phyloP scores from a whole-genome alignment of 1,284 basidiomycete species.

The Sphaerobolus stellatus region DNA sequence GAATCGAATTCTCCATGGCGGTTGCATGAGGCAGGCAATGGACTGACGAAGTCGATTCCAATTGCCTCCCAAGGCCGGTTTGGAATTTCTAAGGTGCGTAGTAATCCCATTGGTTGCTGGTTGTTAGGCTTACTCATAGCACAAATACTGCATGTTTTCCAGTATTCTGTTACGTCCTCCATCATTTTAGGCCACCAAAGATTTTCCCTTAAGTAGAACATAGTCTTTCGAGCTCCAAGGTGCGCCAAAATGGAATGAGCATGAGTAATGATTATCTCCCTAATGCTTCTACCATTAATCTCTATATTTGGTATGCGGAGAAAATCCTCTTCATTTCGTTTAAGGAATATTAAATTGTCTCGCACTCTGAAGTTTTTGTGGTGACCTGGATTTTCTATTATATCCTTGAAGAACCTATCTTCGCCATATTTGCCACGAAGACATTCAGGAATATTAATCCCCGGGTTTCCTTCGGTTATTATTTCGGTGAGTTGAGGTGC shows the following conservation, averaged over 20 bases:
- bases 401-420: constrained; percentile 12
- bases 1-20: constrained; percentile 29
- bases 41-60: constrained; percentile 45
- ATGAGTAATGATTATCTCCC: constrained; percentile 34
- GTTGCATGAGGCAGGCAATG: constrained; percentile 29
- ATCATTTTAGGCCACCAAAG: constrained; percentile 38
- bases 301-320: constrained; percentile 37
- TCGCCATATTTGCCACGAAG: constrained; percentile 4
- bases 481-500: neutral
- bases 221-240: constrained; percentile 32
- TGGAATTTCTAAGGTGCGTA: constrained; percentile 34
- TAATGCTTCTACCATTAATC: constrained; percentile 19
- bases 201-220: constrained; percentile 27
- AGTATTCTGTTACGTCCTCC: constrained; percentile 26
- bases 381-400: constrained; percentile 9
- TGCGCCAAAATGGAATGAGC: constrained; percentile 36
- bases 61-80: constrained; percentile 37
- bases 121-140: constrained; percentile 27
- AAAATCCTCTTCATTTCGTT: constrained; percentile 12
- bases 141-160: constrained; percentile 31
- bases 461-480: neutral
- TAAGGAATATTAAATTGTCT: neutral
- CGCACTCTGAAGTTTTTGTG: constrained; percentile 14
- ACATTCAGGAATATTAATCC: neutral
- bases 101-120: constrained; percentile 32